These are phyloP conservation scores for Yarrowia divulgata DNA, from an alignment of 805 yeast species.

Conservation along the genomic window DNA sequence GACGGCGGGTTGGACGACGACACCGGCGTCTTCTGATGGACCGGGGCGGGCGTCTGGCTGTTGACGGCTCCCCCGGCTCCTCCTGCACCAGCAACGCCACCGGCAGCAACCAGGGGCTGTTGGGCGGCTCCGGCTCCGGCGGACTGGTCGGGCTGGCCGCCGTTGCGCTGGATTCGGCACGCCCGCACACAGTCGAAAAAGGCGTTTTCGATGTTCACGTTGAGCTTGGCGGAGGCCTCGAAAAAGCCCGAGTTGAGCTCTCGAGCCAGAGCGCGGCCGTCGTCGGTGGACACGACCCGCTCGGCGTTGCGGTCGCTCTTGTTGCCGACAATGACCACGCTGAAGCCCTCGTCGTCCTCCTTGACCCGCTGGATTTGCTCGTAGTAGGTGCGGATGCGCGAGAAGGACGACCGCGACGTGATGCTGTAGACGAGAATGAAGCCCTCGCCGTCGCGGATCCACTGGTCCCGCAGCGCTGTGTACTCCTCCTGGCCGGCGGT, in stretches of 20 bases:
- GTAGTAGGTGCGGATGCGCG: constrained; percentile 79
- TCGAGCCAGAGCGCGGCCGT: constrained; percentile 80
- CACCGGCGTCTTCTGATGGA: not conserved
- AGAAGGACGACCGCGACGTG: constrained; percentile 83
- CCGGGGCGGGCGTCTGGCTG: constrained; percentile 16
- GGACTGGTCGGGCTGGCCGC: constrained; percentile 34
- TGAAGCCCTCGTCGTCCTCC: constrained; percentile 59
- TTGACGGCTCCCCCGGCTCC: not conserved
- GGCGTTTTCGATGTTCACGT: constrained; percentile 85
- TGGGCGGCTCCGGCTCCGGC: not conserved
- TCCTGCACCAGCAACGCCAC: constrained; percentile 16
- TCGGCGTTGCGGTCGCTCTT: constrained; percentile 79
- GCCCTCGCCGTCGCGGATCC: constrained; percentile 95
- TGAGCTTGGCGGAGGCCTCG: constrained; percentile 94
- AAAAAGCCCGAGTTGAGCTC: constrained; percentile 64
- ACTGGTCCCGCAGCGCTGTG: constrained; percentile 76
- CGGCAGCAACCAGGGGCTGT: constrained; percentile 12
- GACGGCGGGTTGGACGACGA: constrained; percentile 14
- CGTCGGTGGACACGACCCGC: constrained; percentile 80
- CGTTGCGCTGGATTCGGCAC: constrained; percentile 78
- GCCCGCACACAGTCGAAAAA: constrained; percentile 69
- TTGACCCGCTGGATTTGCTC: constrained; percentile 82
- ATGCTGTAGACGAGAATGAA: constrained; percentile 87
- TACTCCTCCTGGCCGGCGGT: constrained; percentile 94
- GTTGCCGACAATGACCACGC: constrained; percentile 92